A percentile compares a stretch with the other conserved stretches of the same genome.
phyloP scores from a whole-genome alignment of 2,329 filamentous ascomycete species.

The Colletotrichum sp. region DNA sequence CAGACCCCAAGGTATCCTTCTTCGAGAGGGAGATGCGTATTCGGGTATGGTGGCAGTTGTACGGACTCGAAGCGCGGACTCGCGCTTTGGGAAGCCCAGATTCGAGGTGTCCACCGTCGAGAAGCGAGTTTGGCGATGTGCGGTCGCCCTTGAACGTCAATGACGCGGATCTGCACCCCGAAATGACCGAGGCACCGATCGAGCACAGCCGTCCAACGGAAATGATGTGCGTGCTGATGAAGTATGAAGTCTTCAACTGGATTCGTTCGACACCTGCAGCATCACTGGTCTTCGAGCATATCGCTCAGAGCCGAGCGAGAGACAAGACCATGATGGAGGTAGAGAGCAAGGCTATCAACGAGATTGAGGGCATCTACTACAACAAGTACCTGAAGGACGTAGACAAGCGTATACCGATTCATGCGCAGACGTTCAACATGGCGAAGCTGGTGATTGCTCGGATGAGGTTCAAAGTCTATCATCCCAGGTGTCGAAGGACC shows the following conservation, averaged over 20 bases:
- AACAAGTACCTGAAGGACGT: constrained; percentile 25
- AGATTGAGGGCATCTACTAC: constrained; percentile 29
- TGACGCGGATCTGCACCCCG: constrained; percentile 57
- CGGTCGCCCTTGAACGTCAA: constrained; percentile 62
- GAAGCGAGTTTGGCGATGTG: constrained; percentile 35
- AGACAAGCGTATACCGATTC: constrained; percentile 33
- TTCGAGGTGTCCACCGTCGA: neutral
- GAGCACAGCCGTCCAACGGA: constrained; percentile 58
- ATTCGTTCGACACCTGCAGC: constrained; percentile 27
- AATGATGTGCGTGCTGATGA: constrained; percentile 49
- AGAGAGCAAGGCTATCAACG: constrained; percentile 28
- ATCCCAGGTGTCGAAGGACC: constrained; percentile 26
- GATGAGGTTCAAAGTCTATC: constrained; percentile 33
- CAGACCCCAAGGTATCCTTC: constrained; percentile 20
- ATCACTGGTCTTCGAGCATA: constrained; percentile 23
- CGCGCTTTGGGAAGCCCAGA: constrained; percentile 16
- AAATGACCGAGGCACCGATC: constrained; percentile 50
- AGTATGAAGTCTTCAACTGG: constrained; percentile 33
- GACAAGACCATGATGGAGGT: constrained; percentile 13
- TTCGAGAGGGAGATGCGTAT: constrained; percentile 33
- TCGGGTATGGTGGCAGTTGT: constrained; percentile 32
- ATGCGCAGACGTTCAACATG: constrained; percentile 27
- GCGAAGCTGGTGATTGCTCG: constrained; percentile 28
- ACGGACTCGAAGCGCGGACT: constrained; percentile 23
- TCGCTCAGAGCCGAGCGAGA: neutral